phyloP scores from a whole-genome alignment of 2,329 filamentous ascomycete species.

The Parastagonospora nodorum region DNA sequence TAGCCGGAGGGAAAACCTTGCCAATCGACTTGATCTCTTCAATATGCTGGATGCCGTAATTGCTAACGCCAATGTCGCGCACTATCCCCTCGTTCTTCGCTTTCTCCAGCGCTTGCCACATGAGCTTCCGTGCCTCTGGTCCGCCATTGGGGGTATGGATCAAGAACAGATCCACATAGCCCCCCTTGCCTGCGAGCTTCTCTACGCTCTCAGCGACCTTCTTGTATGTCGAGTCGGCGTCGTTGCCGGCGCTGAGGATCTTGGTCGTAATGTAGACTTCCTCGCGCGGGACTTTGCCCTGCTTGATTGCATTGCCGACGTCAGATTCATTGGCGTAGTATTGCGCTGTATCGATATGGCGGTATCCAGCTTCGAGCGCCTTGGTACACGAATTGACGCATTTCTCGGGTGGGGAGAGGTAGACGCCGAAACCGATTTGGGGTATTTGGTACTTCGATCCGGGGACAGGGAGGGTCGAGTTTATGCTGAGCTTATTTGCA shows the following conservation, averaged over 20 bases:
- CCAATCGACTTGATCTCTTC: conserved; percentile 71
- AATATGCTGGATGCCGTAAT: conserved; percentile 70
- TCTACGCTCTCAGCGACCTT: conserved; percentile 65
- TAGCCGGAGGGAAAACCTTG: conserved; percentile 70
- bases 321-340: conserved; percentile 72
- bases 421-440: conserved; percentile 73
- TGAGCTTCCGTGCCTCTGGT: conserved; percentile 59
- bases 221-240: conserved; percentile 63
- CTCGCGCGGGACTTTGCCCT: conserved; percentile 60
- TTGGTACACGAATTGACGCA: conserved; percentile 64
- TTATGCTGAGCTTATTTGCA: conserved; percentile 45
- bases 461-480: conserved; percentile 56
- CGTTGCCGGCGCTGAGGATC: conserved; percentile 61
- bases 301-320: conserved; percentile 67
- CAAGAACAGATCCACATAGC: conserved; percentile 73
- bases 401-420: conserved; percentile 60
- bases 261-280: conserved; percentile 75
- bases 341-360: conserved; percentile 70
- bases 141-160: conserved; percentile 69
- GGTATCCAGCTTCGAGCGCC: conserved; percentile 64
- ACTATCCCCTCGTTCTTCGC: conserved; percentile 64
- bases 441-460: conserved; percentile 63
- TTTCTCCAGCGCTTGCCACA: conserved; percentile 71
- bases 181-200: conserved; percentile 59
- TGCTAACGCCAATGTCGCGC: conserved; percentile 73